Evolutionary conservation across 2,329 filamentous ascomycete species (phyloP), one percentile per base, ranked within the genome.

Genomic region (Colletotrichum sp.): DNA sequence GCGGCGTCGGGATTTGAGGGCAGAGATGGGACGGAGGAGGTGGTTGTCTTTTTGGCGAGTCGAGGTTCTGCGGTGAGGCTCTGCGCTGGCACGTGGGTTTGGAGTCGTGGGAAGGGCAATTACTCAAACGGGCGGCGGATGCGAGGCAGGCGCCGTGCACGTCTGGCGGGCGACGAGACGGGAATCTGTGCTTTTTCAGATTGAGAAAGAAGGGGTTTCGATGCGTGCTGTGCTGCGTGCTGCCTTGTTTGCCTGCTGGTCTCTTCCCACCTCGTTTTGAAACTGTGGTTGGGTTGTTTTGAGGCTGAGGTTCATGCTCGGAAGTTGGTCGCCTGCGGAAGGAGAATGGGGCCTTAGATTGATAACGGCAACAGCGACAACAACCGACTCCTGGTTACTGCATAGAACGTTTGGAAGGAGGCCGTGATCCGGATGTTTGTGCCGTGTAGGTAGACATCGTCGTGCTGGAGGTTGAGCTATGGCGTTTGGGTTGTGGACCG

Each of bases 21-120:
- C 16, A 24, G 32, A 44, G 44, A 70, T 44, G 72, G 21, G 60
- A 75, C 39, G 68, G 44, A 34, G 16, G n/a, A 21, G 2, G 12
- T 10, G 30, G 6, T 52, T 21, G 18, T 52, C n/a, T 8, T 21
- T 4, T 52, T 21, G 10, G 44, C 44, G 44, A 52, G 44, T 52
- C 44, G 44, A 52, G 44, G 10, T 52, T 52, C 44, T 21, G 44
- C 1, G 44, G 44, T 68, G 66, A 68, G 68, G 72, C 68, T 75
- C 49, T 62, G 68, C 68, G 60, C 44, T 52, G 71, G 66, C 66
- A 74, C 71, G 66, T 70, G 66, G 71, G 30, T 52, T 64, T 73
- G 21, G 8, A n/a, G 36, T 39, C 10, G 49, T 39, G 21, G 30
- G 44, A 13, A 32, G n/a, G 32, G 8, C 39, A 18, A 21, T 62